Base-by-base conservation (phyloP, 1,284 basidiomycete genomes). In the Cutaneotrichosporon spelunceum region DNA sequence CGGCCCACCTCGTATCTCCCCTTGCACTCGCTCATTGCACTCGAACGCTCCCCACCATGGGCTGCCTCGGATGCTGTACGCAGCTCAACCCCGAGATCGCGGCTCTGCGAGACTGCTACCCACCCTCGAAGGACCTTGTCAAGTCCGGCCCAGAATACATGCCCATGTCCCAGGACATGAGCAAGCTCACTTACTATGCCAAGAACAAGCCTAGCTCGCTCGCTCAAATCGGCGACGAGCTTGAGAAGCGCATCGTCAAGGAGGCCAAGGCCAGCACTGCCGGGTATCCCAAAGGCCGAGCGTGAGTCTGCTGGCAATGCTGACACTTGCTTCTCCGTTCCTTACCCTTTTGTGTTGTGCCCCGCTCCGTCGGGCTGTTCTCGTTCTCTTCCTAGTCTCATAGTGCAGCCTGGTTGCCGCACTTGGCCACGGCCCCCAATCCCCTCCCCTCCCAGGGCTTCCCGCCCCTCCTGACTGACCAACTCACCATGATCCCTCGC, bases 21-120 rank as follows among this genome's bases (percentile, higher is more conserved):
- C 21, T 19, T 24, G n/a, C n/a, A n/a, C n/a, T 24, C 39, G 19
- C 39, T n/a, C 39, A 19, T 19, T 42, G 39, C 39, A 19, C 39
- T 39, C 36, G 13, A 19, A 19, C 16, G n/a, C 36, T 29, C n/a
- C 4, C 39, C 57, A 61, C 39, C n/a, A 70, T 72, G 67, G 62
- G 65, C 55, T 76, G 73, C 56, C 50, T 73, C 26, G 73, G 69
- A 26, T 78, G 74, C 56, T 78, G 74, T 55, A 66, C 54, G 9
- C 62, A 60, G 33, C 70, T 71, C 54, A 69, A 70, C 49, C 64
- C 73, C 11, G 75, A 76, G 58, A 65, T 70, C 1, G 59, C 65
- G 68, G 88, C 96, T 64, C 85, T 98, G 73, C 85, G 87, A 62
- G 88, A 91, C 60, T 97, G 93, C 80, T 98, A 96, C 78, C 95